Conservation (phyloP, 257 asterid genomes). For the Euphrasia confusa region DNA sequence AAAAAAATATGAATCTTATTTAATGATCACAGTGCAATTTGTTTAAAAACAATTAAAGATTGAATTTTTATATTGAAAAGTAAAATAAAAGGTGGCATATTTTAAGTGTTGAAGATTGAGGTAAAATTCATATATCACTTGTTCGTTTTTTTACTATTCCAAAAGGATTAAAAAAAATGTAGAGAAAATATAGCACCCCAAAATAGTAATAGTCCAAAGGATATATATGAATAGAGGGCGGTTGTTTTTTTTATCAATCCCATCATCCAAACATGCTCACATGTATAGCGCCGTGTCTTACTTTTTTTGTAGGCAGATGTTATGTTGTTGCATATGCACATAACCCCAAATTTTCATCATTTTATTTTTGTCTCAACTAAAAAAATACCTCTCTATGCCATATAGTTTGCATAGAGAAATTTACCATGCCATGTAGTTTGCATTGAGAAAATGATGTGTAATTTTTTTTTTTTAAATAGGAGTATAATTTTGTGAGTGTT, state of each 20-base stretch:
- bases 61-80: too few relatives aligned
- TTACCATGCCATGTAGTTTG: too few relatives aligned
- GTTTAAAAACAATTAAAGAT: too few relatives aligned
- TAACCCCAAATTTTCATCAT: conserved; percentile 15
- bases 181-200: not conserved
- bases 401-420: too few relatives aligned
- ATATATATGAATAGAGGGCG: conserved; percentile 17
- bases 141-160: too few relatives aligned
- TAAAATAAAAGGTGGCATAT: too few relatives aligned
- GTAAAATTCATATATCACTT: not conserved
- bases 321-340: not conserved
- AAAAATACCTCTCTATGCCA: too few relatives aligned
- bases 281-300: conserved; percentile 18
- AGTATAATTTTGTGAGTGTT: too few relatives aligned
- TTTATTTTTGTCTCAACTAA: not conserved
- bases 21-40: too few relatives aligned
- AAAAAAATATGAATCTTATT: too few relatives aligned
- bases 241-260: conserved; percentile 26
- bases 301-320: conserved; percentile 14
- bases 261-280: conserved; percentile 20
- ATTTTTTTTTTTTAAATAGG: too few relatives aligned
- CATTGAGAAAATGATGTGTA: too few relatives aligned
- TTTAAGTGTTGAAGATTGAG: not conserved
- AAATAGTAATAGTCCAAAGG: not conserved
- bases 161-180: not conserved